Evolutionary conservation across 139 green algal species (phyloP).

Genomic region (Trebouxia sp.): DNA sequence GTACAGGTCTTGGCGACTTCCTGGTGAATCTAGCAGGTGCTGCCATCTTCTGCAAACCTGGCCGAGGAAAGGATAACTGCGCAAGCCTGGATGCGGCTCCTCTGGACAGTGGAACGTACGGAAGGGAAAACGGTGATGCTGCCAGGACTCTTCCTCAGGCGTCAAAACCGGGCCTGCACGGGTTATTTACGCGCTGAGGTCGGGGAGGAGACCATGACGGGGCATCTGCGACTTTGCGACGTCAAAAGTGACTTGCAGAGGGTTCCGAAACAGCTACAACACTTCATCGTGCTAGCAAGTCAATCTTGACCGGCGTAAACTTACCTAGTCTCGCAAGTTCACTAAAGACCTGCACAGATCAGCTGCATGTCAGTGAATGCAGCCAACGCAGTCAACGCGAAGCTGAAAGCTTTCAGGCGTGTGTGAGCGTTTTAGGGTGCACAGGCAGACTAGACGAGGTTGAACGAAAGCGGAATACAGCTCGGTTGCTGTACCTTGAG

Average conservation of each 20-base stretch:
- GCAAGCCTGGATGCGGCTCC: constrained; percentile 54
- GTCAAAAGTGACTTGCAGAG: too few relatives aligned
- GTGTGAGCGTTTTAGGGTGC: neutral
- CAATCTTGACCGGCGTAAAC: neutral
- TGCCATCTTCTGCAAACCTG: constrained; percentile 64
- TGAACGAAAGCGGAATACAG: neutral
- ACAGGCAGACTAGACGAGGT: neutral
- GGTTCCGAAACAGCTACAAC: too few relatives aligned
- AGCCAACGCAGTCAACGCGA: too few relatives aligned
- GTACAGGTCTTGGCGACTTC: constrained; percentile 45
- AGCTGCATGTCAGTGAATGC: too few relatives aligned
- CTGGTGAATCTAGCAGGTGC: constrained; percentile 40
- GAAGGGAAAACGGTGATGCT: constrained; percentile 8
- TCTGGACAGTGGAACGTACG: constrained; percentile 13
- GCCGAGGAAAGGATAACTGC: constrained; percentile 64
- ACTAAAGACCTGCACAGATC: constrained; percentile 36
- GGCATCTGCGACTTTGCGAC: too few relatives aligned
- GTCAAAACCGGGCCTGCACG: constrained; percentile 5
- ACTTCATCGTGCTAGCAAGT: too few relatives aligned
- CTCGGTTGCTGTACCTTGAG: neutral
- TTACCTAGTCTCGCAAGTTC: constrained; percentile 30
- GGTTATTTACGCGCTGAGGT: too few relatives aligned
- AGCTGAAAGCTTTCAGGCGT: too few relatives aligned
- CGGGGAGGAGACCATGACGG: too few relatives aligned
- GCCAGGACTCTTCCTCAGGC: neutral